These are phyloP conservation scores for Stagonosporopsis rhizophila DNA, from an alignment of 2,329 filamentous ascomycete genomes.

Conservation along the genomic window DNA sequence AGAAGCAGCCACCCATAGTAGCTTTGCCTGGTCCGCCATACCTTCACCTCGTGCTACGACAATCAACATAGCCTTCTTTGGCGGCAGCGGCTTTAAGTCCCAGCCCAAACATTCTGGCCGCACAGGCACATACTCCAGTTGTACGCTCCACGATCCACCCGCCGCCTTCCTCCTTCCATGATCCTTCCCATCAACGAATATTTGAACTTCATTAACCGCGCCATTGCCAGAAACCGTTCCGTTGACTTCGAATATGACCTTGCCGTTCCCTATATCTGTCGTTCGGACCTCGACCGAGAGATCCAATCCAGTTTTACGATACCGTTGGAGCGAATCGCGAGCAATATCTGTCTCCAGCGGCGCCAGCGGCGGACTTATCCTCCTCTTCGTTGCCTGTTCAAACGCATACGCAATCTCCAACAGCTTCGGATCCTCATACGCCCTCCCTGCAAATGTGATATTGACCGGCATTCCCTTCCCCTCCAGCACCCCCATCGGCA, in stretches of 20 bases:
- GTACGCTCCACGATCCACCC: constrained; percentile 16
- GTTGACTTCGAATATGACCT: background rate
- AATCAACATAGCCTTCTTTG: constrained; percentile 30
- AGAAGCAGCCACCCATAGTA: constrained; percentile 17
- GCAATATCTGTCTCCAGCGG: constrained; percentile 24
- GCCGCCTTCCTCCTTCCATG: background rate
- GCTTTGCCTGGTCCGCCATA: constrained; percentile 6
- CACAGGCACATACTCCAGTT: constrained; percentile 13
- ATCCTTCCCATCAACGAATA: constrained; percentile 31
- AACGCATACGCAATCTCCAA: constrained; percentile 33
- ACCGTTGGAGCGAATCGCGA: background rate
- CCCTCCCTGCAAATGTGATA: constrained; percentile 60
- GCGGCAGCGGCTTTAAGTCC: constrained; percentile 33
- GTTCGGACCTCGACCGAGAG: constrained; percentile 4
- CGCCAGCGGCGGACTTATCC: constrained; percentile 21
- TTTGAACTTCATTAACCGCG: constrained; percentile 10
- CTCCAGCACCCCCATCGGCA: constrained; percentile 60
- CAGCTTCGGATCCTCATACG: constrained; percentile 55
- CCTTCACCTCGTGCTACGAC: constrained; percentile 23
- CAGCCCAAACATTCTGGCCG: constrained; percentile 28
- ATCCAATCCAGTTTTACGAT: background rate
- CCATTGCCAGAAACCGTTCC: constrained; percentile 6
- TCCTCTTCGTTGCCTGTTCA: constrained; percentile 25
- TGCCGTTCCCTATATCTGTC: background rate
- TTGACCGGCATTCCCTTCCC: constrained; percentile 60